Conservation (phyloP, 169 alveolate genomes). For the Plasmodium coatneyi region DNA sequence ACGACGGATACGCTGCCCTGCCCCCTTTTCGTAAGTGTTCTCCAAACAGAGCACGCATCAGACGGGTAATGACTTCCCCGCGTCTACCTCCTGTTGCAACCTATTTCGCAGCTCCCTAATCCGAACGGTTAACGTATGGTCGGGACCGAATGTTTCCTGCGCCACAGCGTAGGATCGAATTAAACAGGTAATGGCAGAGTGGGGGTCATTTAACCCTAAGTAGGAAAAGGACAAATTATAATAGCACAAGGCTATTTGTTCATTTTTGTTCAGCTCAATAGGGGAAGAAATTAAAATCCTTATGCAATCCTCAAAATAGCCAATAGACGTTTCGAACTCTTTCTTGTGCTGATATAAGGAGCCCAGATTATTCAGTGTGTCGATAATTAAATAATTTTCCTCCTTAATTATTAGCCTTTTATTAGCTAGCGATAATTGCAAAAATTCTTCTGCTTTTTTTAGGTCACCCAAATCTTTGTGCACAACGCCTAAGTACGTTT, state of each 20-base stretch:
- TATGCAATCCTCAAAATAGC: conserved; percentile 68
- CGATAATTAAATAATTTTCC: conserved; percentile 63
- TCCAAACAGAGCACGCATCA: background rate
- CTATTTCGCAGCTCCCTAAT: conserved; percentile 30
- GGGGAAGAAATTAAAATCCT: conserved; percentile 48
- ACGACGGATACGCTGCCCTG: background rate
- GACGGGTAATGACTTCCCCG: background rate
- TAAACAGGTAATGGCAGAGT: conserved; percentile 61
- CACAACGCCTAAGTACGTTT: conserved; percentile 70
- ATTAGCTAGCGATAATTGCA: conserved; percentile 66
- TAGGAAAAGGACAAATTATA: conserved; percentile 70
- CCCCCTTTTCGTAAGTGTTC: background rate
- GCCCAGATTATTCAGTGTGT: conserved; percentile 69
- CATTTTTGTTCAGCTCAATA: conserved; percentile 49
- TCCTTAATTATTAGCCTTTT: conserved; percentile 41
- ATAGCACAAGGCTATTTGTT: conserved; percentile 72
- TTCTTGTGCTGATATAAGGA: conserved; percentile 51
- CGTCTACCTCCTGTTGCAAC: background rate
- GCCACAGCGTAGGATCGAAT: conserved; percentile 51
- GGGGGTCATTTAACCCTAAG: conserved; percentile 52
- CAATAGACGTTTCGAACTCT: conserved; percentile 46
- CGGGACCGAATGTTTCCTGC: conserved; percentile 44
- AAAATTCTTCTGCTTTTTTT: conserved; percentile 57
- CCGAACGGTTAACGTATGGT: conserved; percentile 52
- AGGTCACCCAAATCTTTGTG: conserved; percentile 73